Base-by-base conservation (phyloP, 257 asterid genomes). In the Nicotiana undulata region DNA sequence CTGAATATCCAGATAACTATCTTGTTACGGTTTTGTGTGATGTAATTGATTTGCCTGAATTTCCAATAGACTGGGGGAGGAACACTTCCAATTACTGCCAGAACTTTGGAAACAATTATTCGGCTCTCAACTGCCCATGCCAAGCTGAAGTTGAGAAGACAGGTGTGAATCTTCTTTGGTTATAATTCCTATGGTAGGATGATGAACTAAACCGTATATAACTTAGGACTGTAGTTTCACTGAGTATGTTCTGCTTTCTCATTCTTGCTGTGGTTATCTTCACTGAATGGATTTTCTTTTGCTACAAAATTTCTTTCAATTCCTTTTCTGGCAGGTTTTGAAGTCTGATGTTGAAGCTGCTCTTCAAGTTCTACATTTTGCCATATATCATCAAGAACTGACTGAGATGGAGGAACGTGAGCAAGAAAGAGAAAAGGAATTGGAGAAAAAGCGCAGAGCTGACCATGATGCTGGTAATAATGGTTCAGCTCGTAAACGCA, bases 41-140 rank as follows among this genome's bases (percentile, higher is more conserved):
- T 79, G 5, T n/a, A 85, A 44, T 77, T 72, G n/a, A 63, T 22
- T 31, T 31, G 44, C 80, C 13, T 82, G 51, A 16, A 58, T 52
- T 29, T 83, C 64, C 26, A 52, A 74, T 80, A 95, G 99, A 89
- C 93, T 32, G 97, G 97, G 40, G 78, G 85, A 56, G 99, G 99
- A 65, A 95, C 99, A 16, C 97, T 95, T 83, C 98, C 98, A 65
- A 95, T 95, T 81, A 95, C 98, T 37, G 99, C 99, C 58, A 92
- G 99, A 89, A 95, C 98, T 81, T 85, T 95, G 60, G 99, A 95
- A 87, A 95, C 98, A 70, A 95, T 95, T 49, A 95, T 95, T 67
- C 95, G 97, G 83, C 91, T 93, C 34, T 95, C 98, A 13, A 95
- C 99, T 82, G 98, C 99, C 79, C 99, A 95, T 85, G 99, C 99